Evolutionary conservation across 1,284 basidiomycete species (phyloP).

Genomic region (Leccinum subrobustum): DNA sequence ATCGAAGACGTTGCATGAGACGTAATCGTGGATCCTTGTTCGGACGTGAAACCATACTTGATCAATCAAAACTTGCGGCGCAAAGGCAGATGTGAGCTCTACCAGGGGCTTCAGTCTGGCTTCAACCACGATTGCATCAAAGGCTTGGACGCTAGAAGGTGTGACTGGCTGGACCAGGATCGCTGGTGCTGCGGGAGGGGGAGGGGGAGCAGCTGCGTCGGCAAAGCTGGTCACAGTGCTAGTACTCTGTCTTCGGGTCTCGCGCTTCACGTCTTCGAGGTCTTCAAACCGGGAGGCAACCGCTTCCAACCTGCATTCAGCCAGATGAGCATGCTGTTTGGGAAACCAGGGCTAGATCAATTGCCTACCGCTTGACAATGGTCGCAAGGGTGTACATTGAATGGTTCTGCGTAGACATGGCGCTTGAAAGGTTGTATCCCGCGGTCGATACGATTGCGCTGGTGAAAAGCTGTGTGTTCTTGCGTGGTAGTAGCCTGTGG

Average conservation of each 20-base stretch:
- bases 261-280: conserved; percentile 54
- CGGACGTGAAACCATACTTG: conserved; percentile 54
- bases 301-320: conserved; percentile 71
- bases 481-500: not conserved
- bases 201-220: conserved; percentile 37
- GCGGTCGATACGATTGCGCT: not conserved
- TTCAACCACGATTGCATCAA: conserved; percentile 71
- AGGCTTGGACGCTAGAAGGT: conserved; percentile 70
- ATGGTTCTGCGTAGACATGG: conserved; percentile 37
- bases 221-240: conserved; percentile 32
- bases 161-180: conserved; percentile 38
- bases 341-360: conserved; percentile 7
- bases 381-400: conserved; percentile 67
- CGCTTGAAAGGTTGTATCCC: not conserved
- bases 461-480: not conserved
- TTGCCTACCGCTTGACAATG: conserved; percentile 76
- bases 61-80: conserved; percentile 68
- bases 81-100: conserved; percentile 73
- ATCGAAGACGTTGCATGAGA: conserved; percentile 8
- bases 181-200: conserved; percentile 40
- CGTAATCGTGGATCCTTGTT: not conserved
- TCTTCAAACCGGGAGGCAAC: conserved; percentile 95
- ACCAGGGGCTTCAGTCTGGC: conserved; percentile 74
- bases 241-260: conserved; percentile 26
- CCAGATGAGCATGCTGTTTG: conserved; percentile 5